These are phyloP conservation scores for Boletus bicolor DNA, from an alignment of 768 basidiomycete species.

Conservation along the genomic window DNA sequence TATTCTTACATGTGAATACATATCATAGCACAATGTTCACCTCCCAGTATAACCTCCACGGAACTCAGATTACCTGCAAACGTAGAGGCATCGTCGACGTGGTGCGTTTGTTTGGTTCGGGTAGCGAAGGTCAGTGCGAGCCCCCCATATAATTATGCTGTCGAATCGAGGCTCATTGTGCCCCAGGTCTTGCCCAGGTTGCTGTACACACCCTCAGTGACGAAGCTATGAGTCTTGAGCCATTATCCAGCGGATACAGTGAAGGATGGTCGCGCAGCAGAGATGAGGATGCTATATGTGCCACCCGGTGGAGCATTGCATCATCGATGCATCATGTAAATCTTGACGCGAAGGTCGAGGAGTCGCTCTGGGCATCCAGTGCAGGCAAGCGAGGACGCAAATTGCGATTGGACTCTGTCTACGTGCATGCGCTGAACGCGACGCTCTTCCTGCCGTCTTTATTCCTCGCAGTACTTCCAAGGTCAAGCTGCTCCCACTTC, in stretches of 20 bases:
- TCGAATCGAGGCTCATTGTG: neutral
- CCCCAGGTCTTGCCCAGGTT: conserved; percentile 46
- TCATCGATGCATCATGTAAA: conserved; percentile 19
- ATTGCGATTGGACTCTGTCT: conserved; percentile 53
- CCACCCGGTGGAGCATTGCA: conserved; percentile 34
- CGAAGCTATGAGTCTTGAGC: conserved; percentile 29
- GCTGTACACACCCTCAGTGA: conserved; percentile 40
- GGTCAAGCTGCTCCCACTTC: conserved; percentile 44
- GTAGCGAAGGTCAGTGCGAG: too few relatives aligned
- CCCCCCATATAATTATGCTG: too few relatives aligned
- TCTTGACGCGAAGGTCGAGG: too few relatives aligned
- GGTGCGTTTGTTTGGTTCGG: conserved; percentile 17
- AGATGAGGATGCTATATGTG: conserved; percentile 42
- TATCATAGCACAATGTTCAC: too few relatives aligned
- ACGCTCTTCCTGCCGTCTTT: conserved; percentile 48
- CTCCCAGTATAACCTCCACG: neutral
- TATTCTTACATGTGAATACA: neutral
- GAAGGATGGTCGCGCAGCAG: conserved; percentile 25
- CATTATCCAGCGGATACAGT: conserved; percentile 35
- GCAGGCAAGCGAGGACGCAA: conserved; percentile 45
- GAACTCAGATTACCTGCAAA: conserved; percentile 11
- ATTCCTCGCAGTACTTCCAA: conserved; percentile 35
- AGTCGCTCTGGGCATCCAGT: conserved; percentile 38
- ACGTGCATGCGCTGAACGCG: conserved; percentile 57
- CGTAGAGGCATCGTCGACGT: conserved; percentile 43